Evolutionary conservation across 768 basidiomycete genomes (phyloP), one percentile per base, ranked within the genome.

Genomic region (Sporobolomyces roseus): DNA sequence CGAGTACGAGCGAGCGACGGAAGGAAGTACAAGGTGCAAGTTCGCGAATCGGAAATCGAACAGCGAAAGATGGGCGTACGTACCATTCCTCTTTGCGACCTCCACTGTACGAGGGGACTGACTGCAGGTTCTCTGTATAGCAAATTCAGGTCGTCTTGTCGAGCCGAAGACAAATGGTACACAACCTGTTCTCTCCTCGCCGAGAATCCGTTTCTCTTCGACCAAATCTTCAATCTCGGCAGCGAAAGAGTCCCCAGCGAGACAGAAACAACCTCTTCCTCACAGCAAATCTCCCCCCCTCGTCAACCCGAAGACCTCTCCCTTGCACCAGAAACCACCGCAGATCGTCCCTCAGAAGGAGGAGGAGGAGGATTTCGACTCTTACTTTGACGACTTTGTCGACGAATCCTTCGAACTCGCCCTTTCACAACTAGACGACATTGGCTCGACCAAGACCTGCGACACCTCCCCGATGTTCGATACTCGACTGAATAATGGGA

Each of bases 401-500:
- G 56, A 58, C 27, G 56, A 29, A 27, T 45, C 56, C 3, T 58
- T 58, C 38, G 56, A 58, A 27, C 27, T 58, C 38, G 56, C 56
- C 10, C 41, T 58, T 2, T 58, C 56, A 1, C 56, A 58, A 33
- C 4, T 58, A 9, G 56, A 58, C 5, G 7, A 27, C 17, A 4
- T 45, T 5, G 56, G 45, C 14, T 6, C 55, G 4, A 21, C 33
- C 25, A 30, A n/a, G 30, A 27, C 6, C 25, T 52, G 13, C 21
- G 25, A 27, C 25, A 7, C 6, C 50, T 21, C 10, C 50, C 12
- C 19, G 30, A 52, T 4, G 25, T 29, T 16, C 50, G 7, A 41
- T 9, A 41, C 10, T 41, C 38, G 17, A 9, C 17, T 41, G 6
- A 46, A 41, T 9, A 17, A 41, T 41, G 45, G 23, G 45, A 23